Conservation (phyloP, 129 eudicot species). For the Saposhnikovia divaricata region DNA sequence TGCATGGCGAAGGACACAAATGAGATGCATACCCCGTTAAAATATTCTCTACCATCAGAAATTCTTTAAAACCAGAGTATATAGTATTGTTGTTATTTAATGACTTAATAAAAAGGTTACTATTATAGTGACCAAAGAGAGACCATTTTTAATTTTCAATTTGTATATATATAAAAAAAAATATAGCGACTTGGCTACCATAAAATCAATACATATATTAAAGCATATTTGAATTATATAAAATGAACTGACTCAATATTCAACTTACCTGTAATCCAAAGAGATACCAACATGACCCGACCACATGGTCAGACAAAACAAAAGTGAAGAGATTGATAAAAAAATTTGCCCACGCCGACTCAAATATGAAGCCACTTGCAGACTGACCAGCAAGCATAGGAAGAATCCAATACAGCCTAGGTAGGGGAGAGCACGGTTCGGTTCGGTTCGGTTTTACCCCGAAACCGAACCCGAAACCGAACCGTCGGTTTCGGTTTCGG, state of each 20-base stretch:
- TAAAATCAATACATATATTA: neutral
- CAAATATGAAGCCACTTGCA: constrained; percentile 56
- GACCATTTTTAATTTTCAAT: neutral
- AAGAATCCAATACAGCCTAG: constrained; percentile 65
- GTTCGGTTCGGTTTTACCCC: no score
- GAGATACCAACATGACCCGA: constrained; percentile 66
- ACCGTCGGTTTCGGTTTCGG: no score
- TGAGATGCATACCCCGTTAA: neutral
- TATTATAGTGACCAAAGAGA: neutral
- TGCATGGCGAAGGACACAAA: neutral
- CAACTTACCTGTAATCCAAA: constrained; percentile 52
- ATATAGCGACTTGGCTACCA: neutral
- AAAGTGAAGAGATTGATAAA: constrained; percentile 45
- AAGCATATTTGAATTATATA: neutral
- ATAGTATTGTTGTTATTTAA: neutral
- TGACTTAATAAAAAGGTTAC: neutral
- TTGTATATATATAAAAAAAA: neutral
- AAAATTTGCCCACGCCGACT: constrained; percentile 31
- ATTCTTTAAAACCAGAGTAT: neutral
- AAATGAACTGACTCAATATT: neutral
- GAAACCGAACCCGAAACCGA: no score
- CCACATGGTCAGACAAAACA: constrained; percentile 48
- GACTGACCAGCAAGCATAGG: constrained; percentile 85
- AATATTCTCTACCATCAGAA: neutral
- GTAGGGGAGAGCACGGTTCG: no score